A percentile compares a stretch with the other conserved stretches of the same genome.
These are phyloP conservation scores for Colletotrichum godetiae DNA, from an alignment of 2,329 filamentous ascomycete genomes.

Conservation along the genomic window DNA sequence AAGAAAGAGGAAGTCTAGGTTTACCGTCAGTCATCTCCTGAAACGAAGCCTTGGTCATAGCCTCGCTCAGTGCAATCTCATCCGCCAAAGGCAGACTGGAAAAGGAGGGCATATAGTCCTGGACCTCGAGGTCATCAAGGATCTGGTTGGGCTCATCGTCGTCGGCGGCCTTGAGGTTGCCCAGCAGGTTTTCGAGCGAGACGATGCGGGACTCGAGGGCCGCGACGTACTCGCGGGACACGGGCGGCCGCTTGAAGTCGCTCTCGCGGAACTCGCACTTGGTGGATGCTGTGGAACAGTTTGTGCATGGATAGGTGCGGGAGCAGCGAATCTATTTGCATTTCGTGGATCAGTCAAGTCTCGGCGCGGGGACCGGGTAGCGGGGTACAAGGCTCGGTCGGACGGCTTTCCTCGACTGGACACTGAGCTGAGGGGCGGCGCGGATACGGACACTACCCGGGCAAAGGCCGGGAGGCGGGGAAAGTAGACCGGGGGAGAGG, in stretches of 20 bases:
- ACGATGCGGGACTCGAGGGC: slow-evolving; percentile 41
- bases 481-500: neutral
- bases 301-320: slow-evolving; percentile 35
- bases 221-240: slow-evolving; percentile 42
- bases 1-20: neutral
- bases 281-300: slow-evolving; percentile 27
- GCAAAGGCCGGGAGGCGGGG: neutral
- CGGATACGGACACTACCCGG: too few species aligned
- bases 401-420: too few species aligned
- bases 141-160: slow-evolving; percentile 41
- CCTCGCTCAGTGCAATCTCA: slow-evolving; percentile 16
- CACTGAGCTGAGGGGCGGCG: too few species aligned
- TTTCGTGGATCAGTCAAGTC: too few species aligned
- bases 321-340: slow-evolving; percentile 35
- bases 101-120: slow-evolving; percentile 39
- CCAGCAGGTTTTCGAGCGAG: slow-evolving; percentile 38
- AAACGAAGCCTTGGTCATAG: slow-evolving; percentile 24
- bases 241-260: slow-evolving; percentile 34
- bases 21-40: slow-evolving; percentile 28
- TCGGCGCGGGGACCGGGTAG: neutral
- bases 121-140: slow-evolving; percentile 46
- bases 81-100: slow-evolving; percentile 5
- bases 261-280: slow-evolving; percentile 37
- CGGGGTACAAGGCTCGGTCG: too few species aligned
- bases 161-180: slow-evolving; percentile 47